Evolutionary conservation across 306 rosid species (phyloP).

Genomic region (Spatholobus suberectus): DNA sequence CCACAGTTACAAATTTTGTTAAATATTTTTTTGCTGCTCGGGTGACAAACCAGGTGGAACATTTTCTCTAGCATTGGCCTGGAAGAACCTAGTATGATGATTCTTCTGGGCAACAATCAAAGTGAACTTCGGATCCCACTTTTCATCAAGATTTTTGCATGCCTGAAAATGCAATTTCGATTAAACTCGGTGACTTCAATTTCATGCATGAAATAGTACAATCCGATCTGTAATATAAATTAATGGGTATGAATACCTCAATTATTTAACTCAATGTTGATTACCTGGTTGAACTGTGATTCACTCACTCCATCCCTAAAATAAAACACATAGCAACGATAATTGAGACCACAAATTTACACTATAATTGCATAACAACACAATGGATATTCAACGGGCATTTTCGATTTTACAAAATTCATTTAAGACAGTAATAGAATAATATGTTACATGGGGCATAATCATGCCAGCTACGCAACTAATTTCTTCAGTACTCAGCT

Average conservation of each 20-base stretch:
- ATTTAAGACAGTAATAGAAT: too few species aligned
- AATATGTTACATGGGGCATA: too few species aligned
- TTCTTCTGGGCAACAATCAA: slow-evolving; percentile 53
- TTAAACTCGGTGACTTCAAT: background rate
- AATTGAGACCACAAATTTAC: background rate
- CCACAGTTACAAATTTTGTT: background rate
- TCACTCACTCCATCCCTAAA: slow-evolving; percentile 60
- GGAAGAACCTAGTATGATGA: slow-evolving; percentile 54
- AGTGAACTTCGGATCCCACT: slow-evolving; percentile 52
- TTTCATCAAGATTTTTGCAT: slow-evolving; percentile 37
- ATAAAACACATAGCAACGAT: background rate
- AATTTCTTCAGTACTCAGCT: too few species aligned
- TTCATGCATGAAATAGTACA: background rate
- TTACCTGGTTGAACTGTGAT: slow-evolving; percentile 50
- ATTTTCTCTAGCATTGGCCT: slow-evolving; percentile 1
- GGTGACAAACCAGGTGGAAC: slow-evolving; percentile 49
- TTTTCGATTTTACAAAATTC: too few species aligned
- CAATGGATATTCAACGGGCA: background rate
- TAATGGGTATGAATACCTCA: slow-evolving; percentile 37
- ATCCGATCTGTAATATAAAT: background rate
- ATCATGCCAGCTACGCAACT: too few species aligned
- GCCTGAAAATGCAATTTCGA: slow-evolving; percentile 41
- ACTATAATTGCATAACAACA: background rate
- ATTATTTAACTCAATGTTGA: slow-evolving; percentile 46
- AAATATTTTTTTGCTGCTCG: background rate